A percentile compares a stretch with the other conserved stretches of the same genome.
These are phyloP conservation scores for Thalassiosira profunda DNA, from an alignment of 108 stramenopile species.

Conservation along the genomic window DNA sequence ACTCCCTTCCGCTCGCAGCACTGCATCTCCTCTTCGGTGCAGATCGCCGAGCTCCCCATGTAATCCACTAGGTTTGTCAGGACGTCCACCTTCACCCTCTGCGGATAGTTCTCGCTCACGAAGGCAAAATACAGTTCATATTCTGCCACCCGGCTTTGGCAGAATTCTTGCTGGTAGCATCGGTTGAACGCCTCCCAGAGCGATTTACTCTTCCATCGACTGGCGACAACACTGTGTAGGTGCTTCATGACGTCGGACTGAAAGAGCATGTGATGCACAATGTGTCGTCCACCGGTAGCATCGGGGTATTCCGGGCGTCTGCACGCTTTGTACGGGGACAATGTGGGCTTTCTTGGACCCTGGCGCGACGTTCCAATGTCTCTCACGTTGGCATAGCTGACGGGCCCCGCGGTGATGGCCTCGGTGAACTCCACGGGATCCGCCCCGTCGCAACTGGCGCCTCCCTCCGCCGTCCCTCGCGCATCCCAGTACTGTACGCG, in stretches of 20 bases:
- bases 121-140: conserved; percentile 38
- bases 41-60: conserved; percentile 19
- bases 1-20: conserved; percentile 28
- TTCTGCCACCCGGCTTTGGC: conserved; percentile 21
- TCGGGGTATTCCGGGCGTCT: conserved; percentile 12
- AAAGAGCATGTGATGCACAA: conserved; percentile 43
- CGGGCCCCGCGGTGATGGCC: conserved; percentile 19
- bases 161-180: conserved; percentile 11
- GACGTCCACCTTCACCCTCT: conserved; percentile 16
- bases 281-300: conserved; percentile 30
- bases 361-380: not conserved
- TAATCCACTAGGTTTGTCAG: conserved; percentile 11
- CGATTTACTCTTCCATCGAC: conserved; percentile 12
- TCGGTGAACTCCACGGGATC: conserved; percentile 35
- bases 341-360: not conserved
- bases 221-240: conserved; percentile 6
- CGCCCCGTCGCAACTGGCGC: not conserved
- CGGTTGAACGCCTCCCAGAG: conserved; percentile 19
- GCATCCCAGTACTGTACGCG: conserved; percentile 28
- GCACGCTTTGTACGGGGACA: conserved; percentile 36
- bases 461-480: not conserved
- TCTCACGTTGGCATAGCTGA: not conserved
- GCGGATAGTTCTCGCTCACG: conserved; percentile 14
- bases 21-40: conserved; percentile 26
- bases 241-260: conserved; percentile 42